Conservation (phyloP, 768 basidiomycete species). For the Kwoniella mangroviensis region DNA sequence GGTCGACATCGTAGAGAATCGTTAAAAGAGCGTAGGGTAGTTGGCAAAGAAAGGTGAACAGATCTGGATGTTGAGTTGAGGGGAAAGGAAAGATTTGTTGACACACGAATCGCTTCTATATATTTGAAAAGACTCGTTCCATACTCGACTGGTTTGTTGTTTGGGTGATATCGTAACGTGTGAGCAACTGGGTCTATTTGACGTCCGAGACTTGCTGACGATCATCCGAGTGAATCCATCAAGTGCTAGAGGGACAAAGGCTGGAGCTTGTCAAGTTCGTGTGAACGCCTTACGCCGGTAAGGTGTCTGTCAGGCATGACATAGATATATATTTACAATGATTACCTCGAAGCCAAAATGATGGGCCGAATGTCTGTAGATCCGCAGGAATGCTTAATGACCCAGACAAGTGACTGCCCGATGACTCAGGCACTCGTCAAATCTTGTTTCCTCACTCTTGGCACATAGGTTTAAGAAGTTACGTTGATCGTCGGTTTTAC, state of each 20-base stretch:
- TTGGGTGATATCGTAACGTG: background rate
- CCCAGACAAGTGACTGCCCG: background rate
- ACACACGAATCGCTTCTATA: background rate
- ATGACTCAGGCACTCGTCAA: background rate
- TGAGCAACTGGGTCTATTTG: background rate
- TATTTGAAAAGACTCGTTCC: background rate
- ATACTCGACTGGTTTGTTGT: background rate
- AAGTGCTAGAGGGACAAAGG: background rate
- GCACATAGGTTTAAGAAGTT: background rate
- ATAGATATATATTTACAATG: background rate
- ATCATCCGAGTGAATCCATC: background rate
- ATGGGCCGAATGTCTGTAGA: background rate
- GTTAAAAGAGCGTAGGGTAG: background rate
- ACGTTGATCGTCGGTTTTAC: background rate
- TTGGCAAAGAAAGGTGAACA: background rate
- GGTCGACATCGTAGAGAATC: background rate
- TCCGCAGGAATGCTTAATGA: background rate
- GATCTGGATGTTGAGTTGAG: background rate
- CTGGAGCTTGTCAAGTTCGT: background rate
- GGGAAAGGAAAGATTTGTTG: background rate
- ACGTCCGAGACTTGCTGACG: background rate
- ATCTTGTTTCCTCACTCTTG: background rate
- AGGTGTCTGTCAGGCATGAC: background rate
- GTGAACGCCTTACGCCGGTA: background rate
- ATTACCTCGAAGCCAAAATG: background rate